Base-by-base conservation (phyloP, 495 filamentous ascomycete genomes). In the Podospora comata region DNA sequence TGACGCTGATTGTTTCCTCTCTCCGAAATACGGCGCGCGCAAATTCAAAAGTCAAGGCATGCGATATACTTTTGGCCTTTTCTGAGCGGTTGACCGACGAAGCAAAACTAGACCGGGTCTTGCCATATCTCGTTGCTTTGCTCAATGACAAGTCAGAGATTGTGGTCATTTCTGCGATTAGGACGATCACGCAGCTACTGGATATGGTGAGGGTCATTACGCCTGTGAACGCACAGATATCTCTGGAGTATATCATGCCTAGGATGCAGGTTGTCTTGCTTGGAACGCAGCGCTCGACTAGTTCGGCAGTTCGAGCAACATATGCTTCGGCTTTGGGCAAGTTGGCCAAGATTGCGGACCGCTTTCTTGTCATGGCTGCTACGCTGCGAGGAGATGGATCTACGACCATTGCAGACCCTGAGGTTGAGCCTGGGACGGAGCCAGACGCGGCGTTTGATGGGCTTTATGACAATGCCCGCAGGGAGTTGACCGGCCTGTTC, bases 311-410 rank as follows among this genome's bases (percentile, higher is more conserved):
- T 11, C 88, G 94, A 63, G 89, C 92, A 56, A 94, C 92, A 2
- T 98, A 97, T 78, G 96, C 96, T 16, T 92, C 92, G 13, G 97
- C 92, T 74, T 85, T 99, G 54, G 92, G 94, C 9, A 92, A 91
- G 44, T 84, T 99, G 60, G 95, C 96, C n/a, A 89, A 89, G n/a
- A 93, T 90, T 2, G 93, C 94, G 2, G 85, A 90, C 13, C 85
- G 88, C 58, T 97, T 97, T 71, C 82, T 98, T 27, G 93, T 96
- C 71, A 91, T 96, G 87, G 91, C 96, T 15, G 92, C 96, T 68
- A 91, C 92, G 23, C 80, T 98, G 34, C 85, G 92, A 68, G 90
- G 92, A 7, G 93, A 97, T 69, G 92, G 92, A 0, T 91, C 93
- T 6, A 80, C 96, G 20, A 89, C 89, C 0, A 87, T 89, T 1